phyloP scores from a whole-genome alignment of 371 early-diverging fungal species.

The Umbelopsis sp. region DNA sequence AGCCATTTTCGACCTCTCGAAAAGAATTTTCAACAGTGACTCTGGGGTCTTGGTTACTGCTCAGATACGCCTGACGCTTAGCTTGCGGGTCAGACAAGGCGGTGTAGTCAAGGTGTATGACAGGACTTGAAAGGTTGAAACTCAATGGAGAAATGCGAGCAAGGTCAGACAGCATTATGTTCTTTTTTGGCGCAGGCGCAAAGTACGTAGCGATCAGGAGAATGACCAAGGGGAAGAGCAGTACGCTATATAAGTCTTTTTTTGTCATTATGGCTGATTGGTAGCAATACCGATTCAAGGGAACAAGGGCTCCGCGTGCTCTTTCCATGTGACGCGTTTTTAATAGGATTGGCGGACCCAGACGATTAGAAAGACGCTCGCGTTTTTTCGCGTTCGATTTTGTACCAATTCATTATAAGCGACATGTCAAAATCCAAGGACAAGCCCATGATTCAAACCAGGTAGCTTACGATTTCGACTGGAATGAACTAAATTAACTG shows the following conservation, averaged over 20 bases:
- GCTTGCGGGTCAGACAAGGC: background rate
- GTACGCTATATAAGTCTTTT: conserved; percentile 1
- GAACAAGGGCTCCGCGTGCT: background rate
- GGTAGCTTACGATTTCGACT: background rate
- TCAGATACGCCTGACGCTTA: background rate
- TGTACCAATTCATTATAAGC: background rate
- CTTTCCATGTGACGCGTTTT: conserved; percentile 10
- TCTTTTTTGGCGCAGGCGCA: conserved; percentile 4
- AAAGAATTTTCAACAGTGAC: background rate
- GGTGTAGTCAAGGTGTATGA: conserved; percentile 3
- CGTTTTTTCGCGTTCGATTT: conserved; percentile 16
- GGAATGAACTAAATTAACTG: background rate
- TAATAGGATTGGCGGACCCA: background rate
- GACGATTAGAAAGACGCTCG: background rate
- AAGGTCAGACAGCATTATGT: background rate
- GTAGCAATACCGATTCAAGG: background rate
- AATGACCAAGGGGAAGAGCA: background rate
- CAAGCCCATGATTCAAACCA: background rate
- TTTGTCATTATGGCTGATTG: background rate
- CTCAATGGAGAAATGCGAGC: background rate
- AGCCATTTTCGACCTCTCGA: background rate
- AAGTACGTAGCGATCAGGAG: conserved; percentile 14
- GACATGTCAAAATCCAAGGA: conserved; percentile 1
- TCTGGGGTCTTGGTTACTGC: background rate
- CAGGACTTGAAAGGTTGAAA: background rate